Evolutionary conservation across 169 alveolate species (phyloP).

Genomic region (Eimeria necatrix): DNA sequence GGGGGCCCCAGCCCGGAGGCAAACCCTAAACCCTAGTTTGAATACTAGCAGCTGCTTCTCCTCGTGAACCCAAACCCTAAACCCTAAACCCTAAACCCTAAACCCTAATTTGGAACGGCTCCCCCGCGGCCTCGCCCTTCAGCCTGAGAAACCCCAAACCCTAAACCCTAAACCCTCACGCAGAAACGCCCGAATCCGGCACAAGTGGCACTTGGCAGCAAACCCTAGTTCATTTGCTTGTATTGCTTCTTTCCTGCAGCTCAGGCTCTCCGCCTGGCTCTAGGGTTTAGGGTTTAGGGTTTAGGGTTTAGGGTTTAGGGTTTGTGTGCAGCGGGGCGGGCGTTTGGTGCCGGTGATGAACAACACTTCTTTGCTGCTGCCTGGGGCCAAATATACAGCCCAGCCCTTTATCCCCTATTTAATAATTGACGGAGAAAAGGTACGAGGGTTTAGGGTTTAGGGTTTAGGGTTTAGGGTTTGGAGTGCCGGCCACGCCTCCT

Average conservation of each 20-base stretch:
- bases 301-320: conserved; percentile 33
- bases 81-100: no score
- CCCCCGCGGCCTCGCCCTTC: not conserved
- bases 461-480: conserved; percentile 5
- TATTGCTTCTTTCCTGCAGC: not conserved
- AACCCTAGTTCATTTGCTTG: no score
- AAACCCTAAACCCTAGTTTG: no score
- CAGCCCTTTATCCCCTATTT: conserved; percentile 71
- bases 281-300: conserved; percentile 33
- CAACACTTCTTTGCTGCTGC: not conserved
- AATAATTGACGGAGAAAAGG: conserved; percentile 55
- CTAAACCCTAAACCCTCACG: no score
- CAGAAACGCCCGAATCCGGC: no score
- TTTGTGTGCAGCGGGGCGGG: conserved; percentile 17
- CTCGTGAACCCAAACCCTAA: no score
- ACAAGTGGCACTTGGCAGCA: no score
- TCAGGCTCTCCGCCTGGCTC: not conserved
- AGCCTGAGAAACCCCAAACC: no score
- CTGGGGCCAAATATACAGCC: conserved; percentile 75
- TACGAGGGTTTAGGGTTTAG: conserved; percentile 42
- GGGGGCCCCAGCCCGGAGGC: no score
- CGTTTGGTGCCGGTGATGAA: conserved; percentile 59
- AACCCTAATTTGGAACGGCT: no score
- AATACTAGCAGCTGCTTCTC: no score
- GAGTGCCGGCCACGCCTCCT: not conserved